These are phyloP conservation scores for Austroboletus novae-zelandiae DNA, from an alignment of 1,284 basidiomycete genomes.

Conservation along the genomic window DNA sequence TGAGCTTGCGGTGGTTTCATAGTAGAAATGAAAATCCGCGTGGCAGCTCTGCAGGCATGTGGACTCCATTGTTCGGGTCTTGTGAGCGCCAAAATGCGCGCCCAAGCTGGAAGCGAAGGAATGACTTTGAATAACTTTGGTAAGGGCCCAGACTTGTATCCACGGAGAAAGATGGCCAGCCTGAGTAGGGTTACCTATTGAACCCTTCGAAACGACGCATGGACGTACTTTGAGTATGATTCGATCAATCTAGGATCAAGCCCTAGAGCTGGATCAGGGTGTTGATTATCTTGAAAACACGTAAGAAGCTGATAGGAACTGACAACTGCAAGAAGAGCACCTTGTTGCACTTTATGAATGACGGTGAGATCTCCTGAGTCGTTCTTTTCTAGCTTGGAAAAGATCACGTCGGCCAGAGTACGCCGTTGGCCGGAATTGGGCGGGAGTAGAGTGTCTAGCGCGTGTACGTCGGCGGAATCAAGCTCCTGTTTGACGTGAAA, in stretches of 20 bases:
- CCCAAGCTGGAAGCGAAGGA: conserved; percentile 95
- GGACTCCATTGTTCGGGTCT: conserved; percentile 93
- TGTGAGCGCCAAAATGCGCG: conserved; percentile 92
- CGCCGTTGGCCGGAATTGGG: conserved; percentile 69
- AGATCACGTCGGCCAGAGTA: conserved; percentile 94
- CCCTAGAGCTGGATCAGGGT: conserved; percentile 86
- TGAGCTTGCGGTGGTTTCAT: conserved; percentile 97
- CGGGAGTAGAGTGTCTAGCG: conserved; percentile 79
- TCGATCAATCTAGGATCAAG: conserved; percentile 97
- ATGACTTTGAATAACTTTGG: conserved; percentile 99
- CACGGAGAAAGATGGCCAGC: conserved; percentile 83
- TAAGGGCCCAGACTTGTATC: conserved; percentile 93
- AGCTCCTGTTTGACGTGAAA: conserved; percentile 64
- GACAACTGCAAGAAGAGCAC: conserved; percentile 30
- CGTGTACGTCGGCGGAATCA: conserved; percentile 83
- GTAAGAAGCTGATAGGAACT: conserved; percentile 1
- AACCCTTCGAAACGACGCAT: neutral
- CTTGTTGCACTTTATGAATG: conserved; percentile 59
- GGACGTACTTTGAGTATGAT: conserved; percentile 83
- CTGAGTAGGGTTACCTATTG: conserved; percentile 31
- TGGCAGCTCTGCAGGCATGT: conserved; percentile 92
- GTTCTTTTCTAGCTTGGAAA: conserved; percentile 80
- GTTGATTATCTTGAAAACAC: conserved; percentile 49
- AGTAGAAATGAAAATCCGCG: conserved; percentile 94
- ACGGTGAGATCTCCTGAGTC: conserved; percentile 49